These are phyloP conservation scores for Mycena filopes DNA, from an alignment of 768 basidiomycete genomes.

Conservation along the genomic window DNA sequence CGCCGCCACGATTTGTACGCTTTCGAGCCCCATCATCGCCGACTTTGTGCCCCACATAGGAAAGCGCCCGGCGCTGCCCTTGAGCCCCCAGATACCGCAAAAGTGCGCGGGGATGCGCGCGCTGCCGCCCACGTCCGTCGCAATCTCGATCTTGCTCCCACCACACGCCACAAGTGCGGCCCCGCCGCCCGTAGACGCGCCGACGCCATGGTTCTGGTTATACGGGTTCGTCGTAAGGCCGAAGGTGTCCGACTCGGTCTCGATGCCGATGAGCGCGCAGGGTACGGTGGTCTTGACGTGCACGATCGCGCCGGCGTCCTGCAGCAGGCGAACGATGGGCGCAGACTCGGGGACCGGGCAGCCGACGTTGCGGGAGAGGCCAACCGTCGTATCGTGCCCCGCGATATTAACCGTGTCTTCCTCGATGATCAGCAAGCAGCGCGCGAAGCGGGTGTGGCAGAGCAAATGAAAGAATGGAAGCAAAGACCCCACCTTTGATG, in stretches of 20 bases:
- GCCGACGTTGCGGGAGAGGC: constrained; percentile 63
- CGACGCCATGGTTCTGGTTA: constrained; percentile 62
- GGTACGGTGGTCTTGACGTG: constrained; percentile 78
- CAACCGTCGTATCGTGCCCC: constrained; percentile 68
- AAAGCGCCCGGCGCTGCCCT: constrained; percentile 68
- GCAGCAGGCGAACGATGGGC: constrained; percentile 61
- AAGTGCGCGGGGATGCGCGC: constrained; percentile 80
- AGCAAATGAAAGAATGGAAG: constrained; percentile 29
- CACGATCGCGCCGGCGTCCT: constrained; percentile 71
- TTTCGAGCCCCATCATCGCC: constrained; percentile 66
- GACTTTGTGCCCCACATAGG: constrained; percentile 60
- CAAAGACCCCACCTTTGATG: constrained; percentile 59
- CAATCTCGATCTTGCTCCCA: constrained; percentile 74
- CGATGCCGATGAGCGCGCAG: constrained; percentile 67
- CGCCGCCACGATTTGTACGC: constrained; percentile 61
- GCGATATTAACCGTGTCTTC: constrained; percentile 55
- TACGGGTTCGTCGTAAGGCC: constrained; percentile 72
- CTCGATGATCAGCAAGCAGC: background rate
- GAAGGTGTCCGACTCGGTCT: constrained; percentile 66
- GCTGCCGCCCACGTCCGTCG: constrained; percentile 79
- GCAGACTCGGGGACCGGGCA: constrained; percentile 59
- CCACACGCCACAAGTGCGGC: constrained; percentile 73
- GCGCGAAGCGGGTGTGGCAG: background rate
- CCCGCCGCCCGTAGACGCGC: constrained; percentile 80
- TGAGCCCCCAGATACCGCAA: constrained; percentile 75